These are phyloP conservation scores for Hanseniaspora lachancei DNA, from an alignment of 805 yeast species.

Conservation along the genomic window DNA sequence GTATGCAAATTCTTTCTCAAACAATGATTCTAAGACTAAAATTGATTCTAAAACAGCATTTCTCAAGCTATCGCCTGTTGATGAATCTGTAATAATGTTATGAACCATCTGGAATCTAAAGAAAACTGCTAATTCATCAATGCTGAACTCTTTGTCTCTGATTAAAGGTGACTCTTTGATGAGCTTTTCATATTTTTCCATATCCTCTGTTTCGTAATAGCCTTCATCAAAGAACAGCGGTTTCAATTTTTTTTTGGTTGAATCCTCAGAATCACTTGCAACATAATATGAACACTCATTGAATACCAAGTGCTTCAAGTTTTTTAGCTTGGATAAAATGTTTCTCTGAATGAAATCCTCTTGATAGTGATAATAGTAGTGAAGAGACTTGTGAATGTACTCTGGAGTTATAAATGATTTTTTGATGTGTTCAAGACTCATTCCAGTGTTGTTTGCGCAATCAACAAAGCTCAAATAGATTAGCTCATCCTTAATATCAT, in stretches of 20 bases:
- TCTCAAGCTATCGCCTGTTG: slow-evolving; percentile 6
- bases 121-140: slow-evolving; percentile 10
- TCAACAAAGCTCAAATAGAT: slow-evolving; percentile 4
- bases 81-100: slow-evolving; percentile 2
- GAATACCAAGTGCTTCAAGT: slow-evolving; percentile 28
- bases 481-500: slow-evolving; percentile 10
- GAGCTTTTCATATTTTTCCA: slow-evolving; percentile 13
- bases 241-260: slow-evolving; percentile 22
- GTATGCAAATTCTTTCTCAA: not conserved
- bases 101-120: slow-evolving; percentile 11
- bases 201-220: slow-evolving; percentile 22
- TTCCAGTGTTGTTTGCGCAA: slow-evolving; percentile 10
- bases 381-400: slow-evolving; percentile 4
- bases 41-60: slow-evolving; percentile 8
- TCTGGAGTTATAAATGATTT: slow-evolving; percentile 5
- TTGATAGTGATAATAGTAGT: slow-evolving; percentile 14
- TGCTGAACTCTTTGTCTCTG: not conserved
- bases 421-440: slow-evolving; percentile 6
- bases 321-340: slow-evolving; percentile 26
- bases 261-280: slow-evolving; percentile 17
- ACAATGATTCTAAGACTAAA: slow-evolving; percentile 4
- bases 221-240: slow-evolving; percentile 29
- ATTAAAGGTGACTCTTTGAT: not conserved
- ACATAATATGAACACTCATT: slow-evolving; percentile 30
- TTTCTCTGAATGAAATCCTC: slow-evolving; percentile 15